Percentiles rank a stretch among this genome's conserved stretches.
Evolutionary conservation across 2,329 filamentous ascomycete species (phyloP).

Genomic region (Epichloe uncinata): DNA sequence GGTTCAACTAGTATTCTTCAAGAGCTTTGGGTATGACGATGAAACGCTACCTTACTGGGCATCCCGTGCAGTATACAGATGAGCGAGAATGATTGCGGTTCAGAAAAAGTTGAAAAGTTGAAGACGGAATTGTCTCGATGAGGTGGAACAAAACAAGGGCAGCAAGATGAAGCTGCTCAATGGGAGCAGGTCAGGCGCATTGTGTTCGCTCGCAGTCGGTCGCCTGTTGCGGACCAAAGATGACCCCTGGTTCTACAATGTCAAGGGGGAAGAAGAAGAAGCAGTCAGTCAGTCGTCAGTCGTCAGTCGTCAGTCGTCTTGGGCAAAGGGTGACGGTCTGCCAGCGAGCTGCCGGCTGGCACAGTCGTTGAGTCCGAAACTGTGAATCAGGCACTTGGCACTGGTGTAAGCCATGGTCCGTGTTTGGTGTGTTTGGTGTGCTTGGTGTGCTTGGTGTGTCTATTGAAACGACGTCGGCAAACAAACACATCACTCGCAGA

Average conservation of each 20-base stretch:
- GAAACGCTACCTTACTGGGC: neutral
- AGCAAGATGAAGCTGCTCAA: too few species aligned
- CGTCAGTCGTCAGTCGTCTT: neutral
- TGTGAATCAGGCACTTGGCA: conserved; percentile 4
- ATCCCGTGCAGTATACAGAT: neutral
- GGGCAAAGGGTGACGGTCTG: neutral
- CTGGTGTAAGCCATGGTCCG: conserved; percentile 3
- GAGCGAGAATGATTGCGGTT: too few species aligned
- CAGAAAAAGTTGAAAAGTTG: too few species aligned
- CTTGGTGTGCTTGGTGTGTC: neutral
- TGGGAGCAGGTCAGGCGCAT: too few species aligned
- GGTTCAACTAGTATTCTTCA: neutral
- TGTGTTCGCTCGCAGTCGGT: too few species aligned
- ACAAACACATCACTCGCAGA: neutral
- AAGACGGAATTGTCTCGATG: too few species aligned
- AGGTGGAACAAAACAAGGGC: too few species aligned
- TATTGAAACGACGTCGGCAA: conserved; percentile 2
- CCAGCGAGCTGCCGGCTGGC: conserved; percentile 3
- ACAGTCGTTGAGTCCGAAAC: neutral
- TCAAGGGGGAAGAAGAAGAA: too few species aligned
- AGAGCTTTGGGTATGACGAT: neutral
- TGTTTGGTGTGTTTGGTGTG: neutral
- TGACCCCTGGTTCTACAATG: too few species aligned
- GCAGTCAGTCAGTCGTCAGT: too few species aligned
- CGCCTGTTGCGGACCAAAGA: too few species aligned